phyloP scores from a whole-genome alignment of 106 monocot species.

The Alisma plantagoaquatica region DNA sequence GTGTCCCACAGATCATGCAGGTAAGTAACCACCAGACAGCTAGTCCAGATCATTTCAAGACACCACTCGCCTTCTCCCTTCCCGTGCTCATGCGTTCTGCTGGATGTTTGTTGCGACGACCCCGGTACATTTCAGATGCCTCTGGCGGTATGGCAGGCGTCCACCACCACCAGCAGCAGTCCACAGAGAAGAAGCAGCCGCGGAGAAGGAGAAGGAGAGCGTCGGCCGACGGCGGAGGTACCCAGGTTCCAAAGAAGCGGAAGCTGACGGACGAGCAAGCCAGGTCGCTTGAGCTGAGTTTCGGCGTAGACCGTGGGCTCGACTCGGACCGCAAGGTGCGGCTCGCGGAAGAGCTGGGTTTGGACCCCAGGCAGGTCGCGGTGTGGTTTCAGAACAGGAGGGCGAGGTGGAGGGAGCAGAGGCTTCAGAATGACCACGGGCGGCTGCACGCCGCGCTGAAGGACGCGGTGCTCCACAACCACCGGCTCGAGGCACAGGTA shows the following conservation, averaged over 20 bases:
- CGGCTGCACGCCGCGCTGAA: slow-evolving; percentile 37
- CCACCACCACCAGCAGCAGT: no score
- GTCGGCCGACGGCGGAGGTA: background rate
- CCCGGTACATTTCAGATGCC: no score
- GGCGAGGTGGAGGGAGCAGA: slow-evolving; percentile 75
- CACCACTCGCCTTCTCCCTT: no score
- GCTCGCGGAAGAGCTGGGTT: slow-evolving; percentile 62
- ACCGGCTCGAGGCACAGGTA: slow-evolving; percentile 8
- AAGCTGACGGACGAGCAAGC: slow-evolving; percentile 51
- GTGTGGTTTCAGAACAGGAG: slow-evolving; percentile 92
- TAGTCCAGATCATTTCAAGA: no score
- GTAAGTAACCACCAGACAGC: no score
- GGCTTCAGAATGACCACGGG: slow-evolving; percentile 55
- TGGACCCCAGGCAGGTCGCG: slow-evolving; percentile 70
- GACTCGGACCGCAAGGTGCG: slow-evolving; percentile 66
- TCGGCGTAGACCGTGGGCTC: slow-evolving; percentile 62
- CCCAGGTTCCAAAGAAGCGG: slow-evolving; percentile 53
- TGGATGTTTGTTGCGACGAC: no score
- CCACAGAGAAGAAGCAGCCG: no score
- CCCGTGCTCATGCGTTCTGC: no score
- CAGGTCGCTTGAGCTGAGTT: slow-evolving; percentile 54
- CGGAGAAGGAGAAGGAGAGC: no score
- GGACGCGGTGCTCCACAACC: background rate
- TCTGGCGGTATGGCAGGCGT: no score
- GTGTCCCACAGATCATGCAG: no score